Evolutionary conservation across 257 asterid species (phyloP), one percentile per base, ranked within the genome.

Genomic region (Verbena officinalis): DNA sequence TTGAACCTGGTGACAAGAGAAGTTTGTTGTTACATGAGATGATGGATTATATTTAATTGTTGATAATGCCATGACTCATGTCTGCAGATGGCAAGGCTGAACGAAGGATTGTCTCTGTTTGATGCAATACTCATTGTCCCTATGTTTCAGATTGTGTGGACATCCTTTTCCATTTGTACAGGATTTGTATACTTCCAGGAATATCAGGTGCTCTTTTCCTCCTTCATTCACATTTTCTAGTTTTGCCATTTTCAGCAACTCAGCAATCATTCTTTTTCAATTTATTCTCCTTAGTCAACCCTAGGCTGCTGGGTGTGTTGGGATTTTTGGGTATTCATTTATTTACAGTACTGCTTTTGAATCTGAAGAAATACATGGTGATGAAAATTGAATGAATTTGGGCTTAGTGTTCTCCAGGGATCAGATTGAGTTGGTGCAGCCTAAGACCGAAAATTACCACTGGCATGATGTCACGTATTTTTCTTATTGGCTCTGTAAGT

Each of bases 121-220:
- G 98, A 92, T 69, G 97, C 97, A 68, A 92, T 92, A 67, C 95
- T 89, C 72, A 92, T 92, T 40, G 98, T 92, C 67, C 98, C 98
- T 58, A 92, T 92, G 98, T 89, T 92, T 79, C 98, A 92, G 86
- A 92, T 92, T 64, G 90, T 87, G 65, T 92, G 98, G 98, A 92
- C 98, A 5, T 87, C 89, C 74, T 92, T 89, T 83, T 92, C 98
- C 65, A 89, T 92, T 75, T 87, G 96, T 87, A 92, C 97, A 82
- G 98, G 98, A 85, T 92, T 92, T 79, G 81, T 89, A 55, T 92
- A 92, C 72, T 92, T 92, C 74, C 97, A 85, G 79, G 98, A 92
- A 80, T 92, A 85, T 81, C 96, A 89, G 98, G 98, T 92, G 75
- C 72, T 59, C 61, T 53, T 59, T 66, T 43, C 74, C 51, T 7